phyloP scores from a whole-genome alignment of 2,329 filamentous ascomycete genomes.

The Plectosphaerella cucumerina region DNA sequence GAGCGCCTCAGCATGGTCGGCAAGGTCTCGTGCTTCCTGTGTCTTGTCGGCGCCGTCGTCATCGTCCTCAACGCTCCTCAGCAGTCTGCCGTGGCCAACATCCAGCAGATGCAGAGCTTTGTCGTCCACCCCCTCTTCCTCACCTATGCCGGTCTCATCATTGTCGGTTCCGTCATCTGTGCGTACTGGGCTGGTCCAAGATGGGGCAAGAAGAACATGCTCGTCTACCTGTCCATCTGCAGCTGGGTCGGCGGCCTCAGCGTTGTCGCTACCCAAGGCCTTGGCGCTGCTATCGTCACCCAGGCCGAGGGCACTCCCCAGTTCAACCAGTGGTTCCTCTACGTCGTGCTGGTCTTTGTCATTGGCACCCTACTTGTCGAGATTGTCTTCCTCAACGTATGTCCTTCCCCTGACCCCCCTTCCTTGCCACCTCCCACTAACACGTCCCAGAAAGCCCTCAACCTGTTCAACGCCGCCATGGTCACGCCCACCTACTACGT shows the following conservation, averaged over 20 bases:
- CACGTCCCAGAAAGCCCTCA: constrained; percentile 83
- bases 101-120: constrained; percentile 87
- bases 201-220: constrained; percentile 95
- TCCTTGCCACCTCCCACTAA: constrained; percentile 20
- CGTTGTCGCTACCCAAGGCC: constrained; percentile 89
- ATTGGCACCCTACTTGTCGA: constrained; percentile 84
- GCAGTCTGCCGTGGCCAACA: constrained; percentile 78
- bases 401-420: constrained; percentile 30
- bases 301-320: constrained; percentile 78
- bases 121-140: constrained; percentile 86
- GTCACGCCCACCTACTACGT: constrained; percentile 99
- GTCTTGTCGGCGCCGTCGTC: constrained; percentile 86
- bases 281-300: constrained; percentile 86
- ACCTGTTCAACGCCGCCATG: constrained; percentile 92
- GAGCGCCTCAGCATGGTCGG: constrained; percentile 93
- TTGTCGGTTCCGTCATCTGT: constrained; percentile 66
- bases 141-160: constrained; percentile 75
- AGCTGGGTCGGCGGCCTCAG: constrained; percentile 91
- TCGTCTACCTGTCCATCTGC: constrained; percentile 95
- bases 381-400: constrained; percentile 92
- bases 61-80: constrained; percentile 92
- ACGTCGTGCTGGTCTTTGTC: constrained; percentile 87
- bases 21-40: constrained; percentile 93
- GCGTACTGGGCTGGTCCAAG: constrained; percentile 79
- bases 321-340: constrained; percentile 97